Base-by-base conservation (phyloP, 108 stramenopile genomes). In the Aurantiochytrium sp. region DNA sequence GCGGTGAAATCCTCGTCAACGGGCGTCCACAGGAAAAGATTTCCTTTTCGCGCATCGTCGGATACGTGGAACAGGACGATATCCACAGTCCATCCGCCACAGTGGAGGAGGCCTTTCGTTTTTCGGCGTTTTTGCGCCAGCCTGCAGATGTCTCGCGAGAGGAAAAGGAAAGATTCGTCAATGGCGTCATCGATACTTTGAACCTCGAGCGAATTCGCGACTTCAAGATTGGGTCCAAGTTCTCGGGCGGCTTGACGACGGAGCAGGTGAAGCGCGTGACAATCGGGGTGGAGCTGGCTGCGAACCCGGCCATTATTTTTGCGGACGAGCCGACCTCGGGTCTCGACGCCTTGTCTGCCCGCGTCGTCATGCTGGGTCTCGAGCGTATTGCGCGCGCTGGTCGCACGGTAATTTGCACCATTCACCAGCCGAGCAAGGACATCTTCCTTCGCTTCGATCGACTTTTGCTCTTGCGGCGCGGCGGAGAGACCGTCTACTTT, bases 41-140 rank as follows among this genome's bases (percentile, higher is more conserved):
- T 12, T 51, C 73, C 21, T 83, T 87, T 44, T 18, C 58, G 5
- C 49, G 87, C 57, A 5, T 59, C 58, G 95, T 95, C 10, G 98
- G 96, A 19, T 98, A 97, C 88, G 96, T 97, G 16, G 96, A 97
- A 88, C 98, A 98, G 89, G 93, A 96, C 72, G 97, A 98, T 90
- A 92, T 96, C 12, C 96, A 97, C 90, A 88, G 94, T 60, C 95
- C 96, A 16, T 91, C 94, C 44, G 89, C 95, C 72, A 97, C 96
- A 16, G 96, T 97, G 58, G 59, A 90, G 43, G 97, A 98, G 91
- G 95, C 96, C 8, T 91, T 98, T 10, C 89, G 93, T 21, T 98
- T 97, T 91, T 95, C 95, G 21, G 98, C 96, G 21, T 87, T 92
- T 16, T 93, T 98, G 59, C 94, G 97, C 18, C 95, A 83, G 51